Conservation (phyloP, 1,284 basidiomycete species). For the Gomphus bonarii region DNA sequence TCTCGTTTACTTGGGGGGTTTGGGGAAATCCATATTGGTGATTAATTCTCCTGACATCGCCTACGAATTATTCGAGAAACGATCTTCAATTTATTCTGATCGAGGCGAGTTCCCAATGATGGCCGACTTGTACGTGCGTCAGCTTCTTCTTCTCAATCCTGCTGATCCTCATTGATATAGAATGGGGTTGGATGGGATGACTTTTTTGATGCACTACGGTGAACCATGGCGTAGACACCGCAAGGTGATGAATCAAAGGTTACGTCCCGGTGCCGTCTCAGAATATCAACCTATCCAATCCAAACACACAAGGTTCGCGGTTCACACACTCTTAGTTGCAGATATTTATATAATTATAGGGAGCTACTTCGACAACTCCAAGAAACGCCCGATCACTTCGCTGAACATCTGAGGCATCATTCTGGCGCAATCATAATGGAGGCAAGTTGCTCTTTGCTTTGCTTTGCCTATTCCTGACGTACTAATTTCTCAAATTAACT, state of each 20-base stretch:
- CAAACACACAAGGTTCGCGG: background rate
- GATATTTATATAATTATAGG: background rate
- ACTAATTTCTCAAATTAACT: conserved; percentile 21
- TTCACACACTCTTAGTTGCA: background rate
- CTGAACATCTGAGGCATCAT: background rate
- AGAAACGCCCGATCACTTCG: background rate
- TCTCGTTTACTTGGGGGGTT: conserved; percentile 23
- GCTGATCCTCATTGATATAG: background rate
- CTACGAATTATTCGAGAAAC: conserved; percentile 29
- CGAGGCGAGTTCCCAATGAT: conserved; percentile 20
- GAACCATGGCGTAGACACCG: conserved; percentile 9
- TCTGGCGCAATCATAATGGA: conserved; percentile 4
- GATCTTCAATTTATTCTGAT: conserved; percentile 30
- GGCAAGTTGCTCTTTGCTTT: background rate
- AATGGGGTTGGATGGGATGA: conserved; percentile 18
- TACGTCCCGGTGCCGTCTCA: background rate
- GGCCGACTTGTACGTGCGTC: conserved; percentile 9
- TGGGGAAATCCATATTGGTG: conserved; percentile 28
- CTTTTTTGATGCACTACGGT: conserved; percentile 11
- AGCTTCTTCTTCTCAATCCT: background rate
- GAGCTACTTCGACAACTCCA: background rate
- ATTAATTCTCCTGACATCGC: conserved; percentile 27
- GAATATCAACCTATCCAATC: conserved; percentile 1
- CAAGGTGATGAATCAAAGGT: background rate
- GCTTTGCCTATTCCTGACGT: conserved; percentile 15